Conservation (phyloP, 208 protist genomes). For the Sergeia podlipaevii region DNA sequence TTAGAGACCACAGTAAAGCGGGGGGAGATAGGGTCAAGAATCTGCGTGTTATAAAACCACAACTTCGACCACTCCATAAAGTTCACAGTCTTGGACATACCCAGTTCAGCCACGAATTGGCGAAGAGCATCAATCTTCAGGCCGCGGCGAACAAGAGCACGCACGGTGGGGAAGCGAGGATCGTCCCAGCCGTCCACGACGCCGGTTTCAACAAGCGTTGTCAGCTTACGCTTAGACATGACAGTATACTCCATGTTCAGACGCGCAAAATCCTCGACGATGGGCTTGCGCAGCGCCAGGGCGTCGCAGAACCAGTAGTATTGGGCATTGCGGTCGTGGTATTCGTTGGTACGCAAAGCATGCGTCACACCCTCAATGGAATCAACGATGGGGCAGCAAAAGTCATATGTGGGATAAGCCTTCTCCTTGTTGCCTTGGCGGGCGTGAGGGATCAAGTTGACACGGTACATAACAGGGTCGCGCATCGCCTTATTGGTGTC, state of each 20-base stretch:
- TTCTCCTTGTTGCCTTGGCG: slow-evolving; percentile 92
- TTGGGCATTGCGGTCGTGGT: slow-evolving; percentile 97
- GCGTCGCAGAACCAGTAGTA: slow-evolving; percentile 97
- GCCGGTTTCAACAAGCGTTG: slow-evolving; percentile 95
- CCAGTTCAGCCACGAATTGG: slow-evolving; percentile 96
- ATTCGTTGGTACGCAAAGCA: slow-evolving; percentile 98
- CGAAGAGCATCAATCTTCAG: slow-evolving; percentile 95
- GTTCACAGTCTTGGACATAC: slow-evolving; percentile 95
- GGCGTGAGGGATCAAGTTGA: slow-evolving; percentile 90
- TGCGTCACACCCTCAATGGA: slow-evolving; percentile 98
- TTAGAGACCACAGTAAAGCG: slow-evolving; percentile 94
- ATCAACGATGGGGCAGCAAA: slow-evolving; percentile 99
- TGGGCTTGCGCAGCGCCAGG: slow-evolving; percentile 84
- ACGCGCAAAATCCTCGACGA: slow-evolving; percentile 95
- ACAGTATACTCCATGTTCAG: slow-evolving; percentile 99
- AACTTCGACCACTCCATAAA: slow-evolving; percentile 98
- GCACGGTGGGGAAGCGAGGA: slow-evolving; percentile 98
- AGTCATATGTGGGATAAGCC: slow-evolving; percentile 99
- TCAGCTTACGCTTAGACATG: slow-evolving; percentile 99
- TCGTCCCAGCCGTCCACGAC: slow-evolving; percentile 98
- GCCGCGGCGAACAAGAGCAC: slow-evolving; percentile 95
- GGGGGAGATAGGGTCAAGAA: slow-evolving; percentile 96
- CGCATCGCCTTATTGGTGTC: slow-evolving; percentile 96
- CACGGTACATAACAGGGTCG: slow-evolving; percentile 98
- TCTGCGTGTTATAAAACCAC: slow-evolving; percentile 98